Percentiles rank a stretch among this genome's conserved stretches.
These are phyloP conservation scores for Tetrapyrgos nigripes DNA, from an alignment of 1,284 basidiomycete genomes.

Conservation along the genomic window DNA sequence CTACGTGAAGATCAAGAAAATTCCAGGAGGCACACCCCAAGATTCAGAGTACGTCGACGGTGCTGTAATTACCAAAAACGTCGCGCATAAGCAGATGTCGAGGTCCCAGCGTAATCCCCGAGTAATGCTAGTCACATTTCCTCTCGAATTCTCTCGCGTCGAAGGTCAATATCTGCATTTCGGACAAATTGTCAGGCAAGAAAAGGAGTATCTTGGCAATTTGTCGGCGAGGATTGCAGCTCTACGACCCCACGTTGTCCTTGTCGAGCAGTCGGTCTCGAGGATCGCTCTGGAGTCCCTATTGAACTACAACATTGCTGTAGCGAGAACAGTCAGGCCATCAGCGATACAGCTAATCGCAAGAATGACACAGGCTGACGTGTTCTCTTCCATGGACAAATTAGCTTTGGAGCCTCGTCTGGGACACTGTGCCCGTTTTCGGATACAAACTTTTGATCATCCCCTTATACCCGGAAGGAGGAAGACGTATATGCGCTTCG, in stretches of 20 bases:
- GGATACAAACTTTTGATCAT: slow-evolving; percentile 95
- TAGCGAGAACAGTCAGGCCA: slow-evolving; percentile 90
- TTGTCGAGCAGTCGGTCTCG: slow-evolving; percentile 94
- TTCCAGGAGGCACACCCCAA: slow-evolving; percentile 90
- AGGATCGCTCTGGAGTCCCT: slow-evolving; percentile 92
- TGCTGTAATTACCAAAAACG: slow-evolving; percentile 97
- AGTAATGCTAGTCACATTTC: slow-evolving; percentile 96
- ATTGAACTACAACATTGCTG: slow-evolving; percentile 86
- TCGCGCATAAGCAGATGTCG: slow-evolving; percentile 92
- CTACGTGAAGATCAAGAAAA: slow-evolving; percentile 99
- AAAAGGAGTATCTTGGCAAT: slow-evolving; percentile 93
- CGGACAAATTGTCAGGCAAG: slow-evolving; percentile 91
- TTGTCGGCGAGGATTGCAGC: slow-evolving; percentile 90
- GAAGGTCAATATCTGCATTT: slow-evolving; percentile 96
- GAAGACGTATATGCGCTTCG: slow-evolving; percentile 98
- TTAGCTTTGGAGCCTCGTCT: slow-evolving; percentile 90
- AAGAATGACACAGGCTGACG: slow-evolving; percentile 94
- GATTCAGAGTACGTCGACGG: slow-evolving; percentile 98
- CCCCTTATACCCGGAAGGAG: slow-evolving; percentile 87
- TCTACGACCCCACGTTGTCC: slow-evolving; percentile 89
- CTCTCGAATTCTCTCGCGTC: slow-evolving; percentile 93
- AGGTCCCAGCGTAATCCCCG: slow-evolving; percentile 79
- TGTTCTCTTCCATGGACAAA: slow-evolving; percentile 95
- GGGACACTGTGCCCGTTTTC: slow-evolving; percentile 89
- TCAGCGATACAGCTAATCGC: slow-evolving; percentile 89